Percentiles rank a stretch among this genome's conserved stretches.
phyloP scores from a whole-genome alignment of 2,329 filamentous ascomycete genomes.

The Calonectria ilicicola region DNA sequence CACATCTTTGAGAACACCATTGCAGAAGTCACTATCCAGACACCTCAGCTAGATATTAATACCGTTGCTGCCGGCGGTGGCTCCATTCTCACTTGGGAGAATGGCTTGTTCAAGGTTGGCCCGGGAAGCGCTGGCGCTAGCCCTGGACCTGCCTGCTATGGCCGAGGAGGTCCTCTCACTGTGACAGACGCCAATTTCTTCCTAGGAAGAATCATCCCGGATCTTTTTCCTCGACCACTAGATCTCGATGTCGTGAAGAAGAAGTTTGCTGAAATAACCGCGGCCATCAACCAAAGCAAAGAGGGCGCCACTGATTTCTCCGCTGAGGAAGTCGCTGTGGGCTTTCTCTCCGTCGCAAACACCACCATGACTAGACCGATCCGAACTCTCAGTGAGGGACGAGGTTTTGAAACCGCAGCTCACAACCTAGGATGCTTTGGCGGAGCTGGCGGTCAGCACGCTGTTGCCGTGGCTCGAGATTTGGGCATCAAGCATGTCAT shows the following conservation, averaged over 20 bases:
- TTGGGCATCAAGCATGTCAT: conserved; percentile 53
- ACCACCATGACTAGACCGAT: conserved; percentile 51
- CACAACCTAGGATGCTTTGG: conserved; percentile 50
- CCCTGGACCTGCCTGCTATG: conserved; percentile 77
- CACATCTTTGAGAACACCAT: conserved; percentile 79
- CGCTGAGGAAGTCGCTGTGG: conserved; percentile 49
- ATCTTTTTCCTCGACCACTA: conserved; percentile 70
- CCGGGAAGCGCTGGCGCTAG: conserved; percentile 71
- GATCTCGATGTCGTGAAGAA: conserved; percentile 50
- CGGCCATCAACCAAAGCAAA: conserved; percentile 51
- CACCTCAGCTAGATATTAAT: conserved; percentile 79
- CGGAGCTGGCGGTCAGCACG: conserved; percentile 54
- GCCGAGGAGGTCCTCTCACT: conserved; percentile 75
- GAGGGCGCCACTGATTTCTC: conserved; percentile 35
- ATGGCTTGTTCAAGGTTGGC: conserved; percentile 77
- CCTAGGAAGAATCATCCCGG: conserved; percentile 68
- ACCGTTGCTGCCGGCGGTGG: conserved; percentile 68
- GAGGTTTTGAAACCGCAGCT: conserved; percentile 48
- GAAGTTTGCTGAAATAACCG: conserved; percentile 54
- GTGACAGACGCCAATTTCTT: conserved; percentile 79
- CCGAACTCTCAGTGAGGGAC: conserved; percentile 49
- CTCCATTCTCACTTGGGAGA: conserved; percentile 71
- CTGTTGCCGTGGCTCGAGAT: conserved; percentile 51
- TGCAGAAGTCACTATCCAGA: conserved; percentile 76
- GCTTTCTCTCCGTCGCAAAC: conserved; percentile 51